phyloP scores from a whole-genome alignment of 2,329 filamentous ascomycete genomes.

The Aspergillus japonicus region DNA sequence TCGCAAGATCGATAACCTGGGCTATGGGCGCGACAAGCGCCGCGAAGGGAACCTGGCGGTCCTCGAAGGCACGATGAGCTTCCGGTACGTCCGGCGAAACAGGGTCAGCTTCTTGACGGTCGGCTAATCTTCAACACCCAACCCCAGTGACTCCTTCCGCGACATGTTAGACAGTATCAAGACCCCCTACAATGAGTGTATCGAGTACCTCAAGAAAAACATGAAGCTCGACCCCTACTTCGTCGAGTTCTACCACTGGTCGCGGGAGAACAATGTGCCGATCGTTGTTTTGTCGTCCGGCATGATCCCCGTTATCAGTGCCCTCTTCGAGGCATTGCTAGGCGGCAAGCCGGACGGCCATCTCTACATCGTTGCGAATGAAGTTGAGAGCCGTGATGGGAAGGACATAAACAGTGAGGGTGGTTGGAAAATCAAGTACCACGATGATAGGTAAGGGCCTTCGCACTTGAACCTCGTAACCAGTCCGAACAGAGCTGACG shows the following conservation, averaged over 20 bases:
- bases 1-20: conserved; percentile 81
- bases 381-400: conserved; percentile 65
- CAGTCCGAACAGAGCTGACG: not conserved
- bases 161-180: conserved; percentile 89
- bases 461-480: conserved; percentile 1
- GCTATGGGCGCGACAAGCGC: conserved; percentile 73
- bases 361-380: conserved; percentile 88
- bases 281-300: conserved; percentile 89
- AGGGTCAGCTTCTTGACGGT: not conserved
- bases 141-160: conserved; percentile 70
- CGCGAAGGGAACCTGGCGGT: conserved; percentile 73
- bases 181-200: conserved; percentile 77
- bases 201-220: conserved; percentile 73
- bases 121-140: conserved; percentile 26
- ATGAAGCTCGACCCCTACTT: conserved; percentile 89
- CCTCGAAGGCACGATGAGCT: conserved; percentile 67
- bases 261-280: conserved; percentile 76
- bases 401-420: conserved; percentile 74
- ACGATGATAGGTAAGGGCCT: conserved; percentile 70
- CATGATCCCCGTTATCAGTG: conserved; percentile 88
- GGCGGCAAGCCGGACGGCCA: conserved; percentile 69
- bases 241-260: conserved; percentile 83
- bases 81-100: conserved; percentile 55
- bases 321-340: conserved; percentile 74
- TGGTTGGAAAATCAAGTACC: conserved; percentile 86